A percentile compares a stretch with the other conserved stretches of the same genome.
Evolutionary conservation across 1,284 basidiomycete genomes (phyloP).

Genomic region (Rhodofomes roseus): DNA sequence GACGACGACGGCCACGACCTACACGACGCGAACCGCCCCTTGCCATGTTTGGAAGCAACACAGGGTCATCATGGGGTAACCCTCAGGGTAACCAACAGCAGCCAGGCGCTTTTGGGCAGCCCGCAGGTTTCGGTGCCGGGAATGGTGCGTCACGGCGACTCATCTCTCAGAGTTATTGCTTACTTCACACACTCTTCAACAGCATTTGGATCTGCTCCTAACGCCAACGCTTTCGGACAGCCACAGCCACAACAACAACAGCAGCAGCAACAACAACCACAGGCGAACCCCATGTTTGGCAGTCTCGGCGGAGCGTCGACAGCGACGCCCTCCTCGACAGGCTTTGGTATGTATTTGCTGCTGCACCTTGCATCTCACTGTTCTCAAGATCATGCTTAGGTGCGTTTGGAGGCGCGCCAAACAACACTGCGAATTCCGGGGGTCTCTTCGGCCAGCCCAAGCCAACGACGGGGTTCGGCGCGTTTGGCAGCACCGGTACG

Average conservation of each 20-base stretch:
- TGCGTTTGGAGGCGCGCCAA: conserved; percentile 48
- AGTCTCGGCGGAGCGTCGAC: conserved; percentile 40
- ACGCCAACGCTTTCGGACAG: conserved; percentile 37
- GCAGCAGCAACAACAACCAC: conserved; percentile 57
- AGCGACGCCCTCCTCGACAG: conserved; percentile 29
- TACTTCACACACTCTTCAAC: conserved; percentile 13
- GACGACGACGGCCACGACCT: conserved; percentile 23
- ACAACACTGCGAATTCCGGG: conserved; percentile 36
- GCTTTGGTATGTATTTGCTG: conserved; percentile 52
- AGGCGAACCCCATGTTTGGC: conserved; percentile 79
- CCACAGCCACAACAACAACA: conserved; percentile 52
- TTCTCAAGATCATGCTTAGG: conserved; percentile 30
- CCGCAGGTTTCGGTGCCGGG: conserved; percentile 42
- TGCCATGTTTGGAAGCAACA: conserved; percentile 54
- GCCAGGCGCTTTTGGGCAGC: conserved; percentile 45
- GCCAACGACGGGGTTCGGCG: conserved; percentile 65
- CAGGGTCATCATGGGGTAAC: conserved; percentile 60
- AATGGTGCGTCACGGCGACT: conserved; percentile 32
- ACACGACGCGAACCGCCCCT: conserved; percentile 14
- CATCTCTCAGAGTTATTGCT: conserved; percentile 26
- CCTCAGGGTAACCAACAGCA: conserved; percentile 48
- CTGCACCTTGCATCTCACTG: neutral
- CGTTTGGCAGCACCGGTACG: conserved; percentile 46
- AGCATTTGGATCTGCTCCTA: conserved; percentile 39
- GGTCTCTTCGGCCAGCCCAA: conserved; percentile 61